These are phyloP conservation scores for Verticillium dahliae DNA, from an alignment of 2,329 filamentous ascomycete species.

Conservation along the genomic window DNA sequence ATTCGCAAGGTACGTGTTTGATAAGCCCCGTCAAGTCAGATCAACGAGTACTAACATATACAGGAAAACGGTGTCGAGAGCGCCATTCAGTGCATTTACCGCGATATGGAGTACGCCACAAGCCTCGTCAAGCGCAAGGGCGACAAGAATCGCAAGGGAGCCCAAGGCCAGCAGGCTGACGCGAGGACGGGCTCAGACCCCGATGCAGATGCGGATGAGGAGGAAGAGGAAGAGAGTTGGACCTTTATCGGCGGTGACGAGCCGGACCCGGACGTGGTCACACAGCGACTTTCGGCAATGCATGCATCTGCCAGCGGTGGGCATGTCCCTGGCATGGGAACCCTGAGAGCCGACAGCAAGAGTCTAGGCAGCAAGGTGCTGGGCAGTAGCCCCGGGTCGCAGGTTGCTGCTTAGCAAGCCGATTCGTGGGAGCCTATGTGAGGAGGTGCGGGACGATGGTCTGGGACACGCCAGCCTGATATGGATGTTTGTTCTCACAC, in stretches of 20 bases:
- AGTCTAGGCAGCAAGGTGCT: neutral
- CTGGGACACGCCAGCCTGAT: too few species aligned
- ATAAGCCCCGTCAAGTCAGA: neutral
- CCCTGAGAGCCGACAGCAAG: constrained; percentile 20
- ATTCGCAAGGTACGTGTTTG: constrained; percentile 67
- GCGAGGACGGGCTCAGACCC: constrained; percentile 29
- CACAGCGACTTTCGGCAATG: constrained; percentile 26
- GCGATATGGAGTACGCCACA: constrained; percentile 88
- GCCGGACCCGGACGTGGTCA: constrained; percentile 35
- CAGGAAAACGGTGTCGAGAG: constrained; percentile 86
- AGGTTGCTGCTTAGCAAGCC: neutral
- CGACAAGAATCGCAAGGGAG: constrained; percentile 37
- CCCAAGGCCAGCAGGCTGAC: neutral
- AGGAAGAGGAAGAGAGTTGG: constrained; percentile 74
- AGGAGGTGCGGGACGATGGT: neutral
- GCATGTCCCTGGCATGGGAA: constrained; percentile 6
- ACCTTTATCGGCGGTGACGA: constrained; percentile 69
- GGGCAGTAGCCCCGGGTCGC: neutral
- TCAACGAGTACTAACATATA: neutral
- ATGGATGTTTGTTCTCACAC: neutral
- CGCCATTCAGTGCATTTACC: constrained; percentile 88
- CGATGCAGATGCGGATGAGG: constrained; percentile 27
- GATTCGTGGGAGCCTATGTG: neutral
- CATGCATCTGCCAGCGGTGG: neutral
- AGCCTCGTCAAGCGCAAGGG: constrained; percentile 67